Evolutionary conservation across 2,329 filamentous ascomycete genomes (phyloP).

Genomic region (Sordariomycetes sp.): DNA sequence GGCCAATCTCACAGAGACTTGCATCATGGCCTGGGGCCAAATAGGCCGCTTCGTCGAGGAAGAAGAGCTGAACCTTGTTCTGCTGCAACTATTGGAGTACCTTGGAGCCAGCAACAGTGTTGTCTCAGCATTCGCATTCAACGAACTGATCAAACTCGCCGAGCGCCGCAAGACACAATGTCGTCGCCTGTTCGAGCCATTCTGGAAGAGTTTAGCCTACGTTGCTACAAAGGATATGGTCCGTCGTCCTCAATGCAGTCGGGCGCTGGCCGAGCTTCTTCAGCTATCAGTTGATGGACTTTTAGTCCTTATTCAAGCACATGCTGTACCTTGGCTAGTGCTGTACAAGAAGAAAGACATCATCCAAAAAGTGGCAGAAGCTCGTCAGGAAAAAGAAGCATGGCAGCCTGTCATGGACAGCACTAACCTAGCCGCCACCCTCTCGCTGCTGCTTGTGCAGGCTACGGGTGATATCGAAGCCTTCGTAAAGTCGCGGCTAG

Average conservation of each 20-base stretch:
- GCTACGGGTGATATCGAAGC: conserved; percentile 48
- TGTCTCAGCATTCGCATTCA: conserved; percentile 72
- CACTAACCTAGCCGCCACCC: conserved; percentile 45
- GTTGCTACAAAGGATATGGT: conserved; percentile 75
- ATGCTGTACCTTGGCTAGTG: conserved; percentile 82
- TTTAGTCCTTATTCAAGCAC: conserved; percentile 64
- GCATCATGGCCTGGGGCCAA: conserved; percentile 79
- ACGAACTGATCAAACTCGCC: conserved; percentile 70
- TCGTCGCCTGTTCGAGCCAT: conserved; percentile 68
- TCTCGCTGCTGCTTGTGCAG: conserved; percentile 51
- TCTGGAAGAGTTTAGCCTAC: conserved; percentile 80
- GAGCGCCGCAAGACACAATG: conserved; percentile 52
- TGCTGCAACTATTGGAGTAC: conserved; percentile 78
- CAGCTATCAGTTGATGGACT: conserved; percentile 68
- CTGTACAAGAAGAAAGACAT: conserved; percentile 68
- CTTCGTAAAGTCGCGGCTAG: conserved; percentile 59
- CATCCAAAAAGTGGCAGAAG: conserved; percentile 71
- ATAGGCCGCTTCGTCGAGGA: conserved; percentile 69
- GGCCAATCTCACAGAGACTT: conserved; percentile 66
- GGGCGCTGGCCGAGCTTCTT: conserved; percentile 72
- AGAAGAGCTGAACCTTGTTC: conserved; percentile 76
- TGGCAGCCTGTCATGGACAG: conserved; percentile 45
- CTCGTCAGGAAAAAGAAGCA: conserved; percentile 59
- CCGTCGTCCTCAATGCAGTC: conserved; percentile 70
- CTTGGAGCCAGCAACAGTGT: conserved; percentile 75